Base-by-base conservation (phyloP, 78 protist species). In the Salpingoeca rosetta region DNA sequence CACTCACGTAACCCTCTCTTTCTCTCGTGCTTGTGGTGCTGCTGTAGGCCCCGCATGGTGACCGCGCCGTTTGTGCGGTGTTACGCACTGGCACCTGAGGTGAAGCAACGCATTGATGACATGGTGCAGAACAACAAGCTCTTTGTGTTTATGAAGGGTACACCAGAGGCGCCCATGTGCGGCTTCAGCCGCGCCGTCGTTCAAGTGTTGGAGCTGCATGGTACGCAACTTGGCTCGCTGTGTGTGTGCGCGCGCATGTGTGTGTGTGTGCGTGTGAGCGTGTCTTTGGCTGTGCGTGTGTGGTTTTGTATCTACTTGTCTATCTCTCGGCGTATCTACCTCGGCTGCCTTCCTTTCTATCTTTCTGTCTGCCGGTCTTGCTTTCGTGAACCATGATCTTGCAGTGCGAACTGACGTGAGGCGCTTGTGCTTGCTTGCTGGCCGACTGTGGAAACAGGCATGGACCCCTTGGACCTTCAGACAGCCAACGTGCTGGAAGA, bases 51-150 rank as follows among this genome's bases (percentile, higher is more conserved):
- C 12, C 25, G 83, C 35, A 80, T 80, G 90, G 96, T 93, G 94
- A 98, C 99, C 74, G 99, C 99, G 41, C 99, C 99, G 72, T 99
- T 99, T 87, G 65, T 17, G 17, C 65, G 65, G 31, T 51, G 65
- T 17, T 51, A 51, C 17, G 65, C 65, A 22, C 65, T 51, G 65
- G 65, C 7, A 7, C 31, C 65, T 17, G 65, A 7, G 17, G 65
- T 51, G 31, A 51, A 51, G 65, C 7, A 51, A 7, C 65, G 65
- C 65, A 51, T 51, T 51, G 65, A 51, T 51, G 65, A 51, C 65
- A 17, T 51, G 44, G 74, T 92, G 57, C 85, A 90, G 84, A 80
- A 41, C 10, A 81, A 81, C 82, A 0, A 74, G 51, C 42, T 93
- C 17, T 93, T 93, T 3, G 87, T 96, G 37, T 96, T 90, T 72